phyloP scores from a whole-genome alignment of 768 basidiomycete genomes.

The Pisolithus marmoratus region DNA sequence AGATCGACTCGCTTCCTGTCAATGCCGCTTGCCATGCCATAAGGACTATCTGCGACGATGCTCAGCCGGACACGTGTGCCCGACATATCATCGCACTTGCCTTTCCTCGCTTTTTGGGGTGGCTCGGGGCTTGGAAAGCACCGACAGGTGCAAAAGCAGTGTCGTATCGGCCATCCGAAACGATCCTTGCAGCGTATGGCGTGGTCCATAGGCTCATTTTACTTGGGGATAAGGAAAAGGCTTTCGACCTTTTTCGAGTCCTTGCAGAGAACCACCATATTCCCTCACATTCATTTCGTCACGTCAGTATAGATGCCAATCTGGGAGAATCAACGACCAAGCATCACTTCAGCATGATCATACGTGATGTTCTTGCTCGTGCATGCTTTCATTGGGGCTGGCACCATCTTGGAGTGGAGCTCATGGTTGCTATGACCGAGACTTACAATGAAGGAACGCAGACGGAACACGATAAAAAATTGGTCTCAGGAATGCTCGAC shows the following conservation, averaged over 20 bases:
- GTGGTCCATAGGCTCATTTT: conserved; percentile 39
- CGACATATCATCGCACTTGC: conserved; percentile 20
- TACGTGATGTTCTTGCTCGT: conserved; percentile 44
- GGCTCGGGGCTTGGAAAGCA: conserved; percentile 16
- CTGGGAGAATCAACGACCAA: background rate
- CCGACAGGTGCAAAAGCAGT: conserved; percentile 27
- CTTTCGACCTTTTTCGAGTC: conserved; percentile 43
- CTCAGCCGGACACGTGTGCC: conserved; percentile 12
- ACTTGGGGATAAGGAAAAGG: conserved; percentile 28
- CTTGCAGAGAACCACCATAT: conserved; percentile 42
- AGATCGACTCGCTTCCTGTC: conserved; percentile 6
- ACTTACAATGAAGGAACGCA: conserved; percentile 10
- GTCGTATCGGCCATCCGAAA: conserved; percentile 33
- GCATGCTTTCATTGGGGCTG: conserved; percentile 54
- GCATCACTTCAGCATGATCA: conserved; percentile 40
- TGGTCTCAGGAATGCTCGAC: conserved; percentile 37
- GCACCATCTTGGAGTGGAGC: conserved; percentile 35
- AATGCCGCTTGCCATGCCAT: conserved; percentile 12
- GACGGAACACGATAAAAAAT: background rate
- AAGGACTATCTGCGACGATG: conserved; percentile 17
- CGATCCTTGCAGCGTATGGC: conserved; percentile 37
- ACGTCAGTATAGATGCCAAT: conserved; percentile 23
- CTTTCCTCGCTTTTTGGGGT: conserved; percentile 27
- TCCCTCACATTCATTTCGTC: conserved; percentile 41
- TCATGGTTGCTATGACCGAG: conserved; percentile 30